Evolutionary conservation across 163 green algal species (phyloP).

Genomic region (Volvox carteri): DNA sequence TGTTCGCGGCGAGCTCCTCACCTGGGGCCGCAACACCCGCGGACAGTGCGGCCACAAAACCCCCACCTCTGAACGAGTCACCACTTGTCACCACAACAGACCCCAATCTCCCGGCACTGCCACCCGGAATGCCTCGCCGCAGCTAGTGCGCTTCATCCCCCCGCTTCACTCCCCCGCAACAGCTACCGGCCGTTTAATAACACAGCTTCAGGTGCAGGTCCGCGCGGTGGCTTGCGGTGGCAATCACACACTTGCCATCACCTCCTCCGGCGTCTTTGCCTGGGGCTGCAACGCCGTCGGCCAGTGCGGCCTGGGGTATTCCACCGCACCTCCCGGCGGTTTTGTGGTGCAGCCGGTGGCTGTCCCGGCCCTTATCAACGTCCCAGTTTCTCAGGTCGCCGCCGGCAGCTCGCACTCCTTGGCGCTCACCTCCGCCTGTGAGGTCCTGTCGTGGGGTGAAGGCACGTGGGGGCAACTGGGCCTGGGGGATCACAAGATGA

Average conservation of each 20-base stretch:
- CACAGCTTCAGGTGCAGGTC: not conserved
- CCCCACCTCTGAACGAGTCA: not conserved
- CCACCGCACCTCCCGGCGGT: too few relatives aligned
- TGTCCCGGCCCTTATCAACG: not conserved
- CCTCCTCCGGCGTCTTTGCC: constrained; percentile 82
- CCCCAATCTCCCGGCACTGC: too few relatives aligned
- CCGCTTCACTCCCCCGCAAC: too few relatives aligned
- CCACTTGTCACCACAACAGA: not conserved
- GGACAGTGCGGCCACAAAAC: constrained; percentile 67
- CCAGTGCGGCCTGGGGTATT: constrained; percentile 82
- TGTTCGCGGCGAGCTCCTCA: constrained; percentile 83
- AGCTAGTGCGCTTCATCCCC: constrained; percentile 13
- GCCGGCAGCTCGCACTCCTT: constrained; percentile 10
- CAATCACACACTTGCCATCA: constrained; percentile 83
- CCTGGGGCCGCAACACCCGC: constrained; percentile 84
- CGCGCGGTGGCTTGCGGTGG: constrained; percentile 63
- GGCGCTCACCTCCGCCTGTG: constrained; percentile 5
- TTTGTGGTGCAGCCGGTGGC: constrained; percentile 6
- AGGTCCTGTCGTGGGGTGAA: constrained; percentile 89
- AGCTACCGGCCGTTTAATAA: not conserved
- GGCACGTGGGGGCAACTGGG: constrained; percentile 90
- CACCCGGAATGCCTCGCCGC: not conserved
- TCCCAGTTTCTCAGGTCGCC: constrained; percentile 18
- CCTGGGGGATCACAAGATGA: constrained; percentile 78
- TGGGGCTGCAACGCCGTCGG: constrained; percentile 89